Conservation (phyloP, 1,139 yeast species). For the Ashbya aceris region DNA sequence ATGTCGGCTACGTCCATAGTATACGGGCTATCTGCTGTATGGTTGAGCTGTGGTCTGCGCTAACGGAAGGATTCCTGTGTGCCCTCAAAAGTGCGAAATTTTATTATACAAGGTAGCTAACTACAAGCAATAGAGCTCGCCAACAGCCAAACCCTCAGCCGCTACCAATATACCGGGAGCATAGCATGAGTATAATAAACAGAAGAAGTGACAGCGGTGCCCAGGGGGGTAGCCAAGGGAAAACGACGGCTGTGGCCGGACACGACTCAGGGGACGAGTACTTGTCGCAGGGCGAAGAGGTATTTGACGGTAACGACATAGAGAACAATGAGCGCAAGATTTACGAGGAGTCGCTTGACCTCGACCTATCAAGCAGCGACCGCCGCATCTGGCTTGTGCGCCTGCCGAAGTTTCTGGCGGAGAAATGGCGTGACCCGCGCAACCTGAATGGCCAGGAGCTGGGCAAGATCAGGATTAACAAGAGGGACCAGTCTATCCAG, state of each 20-base stretch:
- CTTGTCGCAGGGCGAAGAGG: constrained; percentile 33
- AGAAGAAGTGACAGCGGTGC: neutral
- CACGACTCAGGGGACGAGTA: constrained; percentile 31
- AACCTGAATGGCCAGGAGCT: constrained; percentile 61
- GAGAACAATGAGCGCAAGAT: constrained; percentile 30
- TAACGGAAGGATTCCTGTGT: too few relatives aligned
- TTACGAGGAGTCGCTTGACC: constrained; percentile 50
- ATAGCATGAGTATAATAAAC: neutral
- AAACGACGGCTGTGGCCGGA: neutral
- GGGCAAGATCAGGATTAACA: constrained; percentile 66
- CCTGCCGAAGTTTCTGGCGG: constrained; percentile 78
- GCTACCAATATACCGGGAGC: neutral
- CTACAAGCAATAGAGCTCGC: too few relatives aligned
- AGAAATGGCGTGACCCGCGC: constrained; percentile 63
- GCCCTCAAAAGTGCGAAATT: too few relatives aligned
- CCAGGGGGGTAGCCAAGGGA: neutral
- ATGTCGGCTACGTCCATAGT: neutral
- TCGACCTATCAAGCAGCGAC: constrained; percentile 44
- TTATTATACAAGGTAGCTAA: too few relatives aligned
- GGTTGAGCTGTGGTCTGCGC: neutral
- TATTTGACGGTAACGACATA: constrained; percentile 36
- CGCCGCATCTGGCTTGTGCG: constrained; percentile 88
- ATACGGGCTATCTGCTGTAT: neutral
- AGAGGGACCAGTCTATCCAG: constrained; percentile 47
- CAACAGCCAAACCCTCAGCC: too few relatives aligned